phyloP scores from a whole-genome alignment of 2,329 filamentous ascomycete species.

The Lasiodiplodia gonubiensis region DNA sequence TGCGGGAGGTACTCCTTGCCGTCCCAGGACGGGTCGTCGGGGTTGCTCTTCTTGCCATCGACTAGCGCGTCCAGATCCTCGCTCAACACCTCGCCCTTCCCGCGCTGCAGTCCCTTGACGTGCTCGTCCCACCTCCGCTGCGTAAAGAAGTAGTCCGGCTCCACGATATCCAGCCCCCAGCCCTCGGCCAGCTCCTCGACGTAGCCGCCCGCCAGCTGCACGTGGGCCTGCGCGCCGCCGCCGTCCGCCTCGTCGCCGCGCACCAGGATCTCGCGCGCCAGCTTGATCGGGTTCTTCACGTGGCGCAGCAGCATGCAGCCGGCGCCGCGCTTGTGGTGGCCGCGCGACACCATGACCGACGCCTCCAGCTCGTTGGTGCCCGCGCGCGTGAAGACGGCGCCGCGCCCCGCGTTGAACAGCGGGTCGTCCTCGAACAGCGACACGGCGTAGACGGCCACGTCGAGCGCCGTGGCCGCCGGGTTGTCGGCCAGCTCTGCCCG shows the following conservation, averaged over 20 bases:
- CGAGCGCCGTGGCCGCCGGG: constrained; percentile 64
- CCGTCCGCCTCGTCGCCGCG: constrained; percentile 67
- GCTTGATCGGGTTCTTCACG: constrained; percentile 79
- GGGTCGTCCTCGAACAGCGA: constrained; percentile 73
- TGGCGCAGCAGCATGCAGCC: constrained; percentile 74
- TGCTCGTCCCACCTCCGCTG: constrained; percentile 81
- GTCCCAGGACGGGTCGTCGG: constrained; percentile 59
- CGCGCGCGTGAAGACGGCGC: constrained; percentile 83
- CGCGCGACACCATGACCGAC: constrained; percentile 80
- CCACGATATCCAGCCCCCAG: constrained; percentile 75
- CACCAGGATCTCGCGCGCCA: constrained; percentile 74
- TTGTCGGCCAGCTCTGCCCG: constrained; percentile 36
- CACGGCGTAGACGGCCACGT: constrained; percentile 77
- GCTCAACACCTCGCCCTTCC: constrained; percentile 38
- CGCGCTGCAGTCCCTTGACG: constrained; percentile 59
- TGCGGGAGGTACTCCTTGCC: constrained; percentile 73
- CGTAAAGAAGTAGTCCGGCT: constrained; percentile 78
- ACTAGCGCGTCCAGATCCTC: constrained; percentile 4
- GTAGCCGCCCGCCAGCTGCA: constrained; percentile 69
- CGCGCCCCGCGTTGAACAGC: constrained; percentile 75
- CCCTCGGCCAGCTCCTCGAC: constrained; percentile 70
- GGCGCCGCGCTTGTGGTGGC: constrained; percentile 75
- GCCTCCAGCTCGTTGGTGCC: constrained; percentile 87
- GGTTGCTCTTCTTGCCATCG: background rate
- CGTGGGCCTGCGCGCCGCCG: constrained; percentile 69